Evolutionary conservation across 2,329 filamentous ascomycete species (phyloP), one percentile per base, ranked within the genome.

Genomic region (Neurospora crassa): DNA sequence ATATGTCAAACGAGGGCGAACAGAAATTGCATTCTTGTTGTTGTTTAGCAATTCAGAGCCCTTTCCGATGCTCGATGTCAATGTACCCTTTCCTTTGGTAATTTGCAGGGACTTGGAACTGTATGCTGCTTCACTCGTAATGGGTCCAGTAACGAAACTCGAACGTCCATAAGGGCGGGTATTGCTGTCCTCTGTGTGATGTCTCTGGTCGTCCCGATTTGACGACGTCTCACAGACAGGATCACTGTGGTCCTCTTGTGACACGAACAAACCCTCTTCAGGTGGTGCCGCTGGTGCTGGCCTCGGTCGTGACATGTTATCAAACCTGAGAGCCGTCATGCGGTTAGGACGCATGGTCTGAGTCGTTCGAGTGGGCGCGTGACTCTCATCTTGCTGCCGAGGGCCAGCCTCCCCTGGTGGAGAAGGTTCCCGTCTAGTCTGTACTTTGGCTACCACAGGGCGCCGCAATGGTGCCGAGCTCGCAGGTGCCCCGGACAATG

Each of bases 401-500:
- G 53, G 18, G 14, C 37, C 53, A 63, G 34, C 8, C 29, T 63
- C 24, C 16, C 37, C 8, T 37, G 24, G 3, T 18, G 40, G 68
- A 59, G 37, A 74, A 20, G 14, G 68, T 40, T 20, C 70, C 29
- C 6, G 70, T 37, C 47, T 70, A 45, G 20, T 12, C 43, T 4
- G 72, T 16, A 59, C 34, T 59, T 73, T 73, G 5, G 70, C 43
- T 18, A 47, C 45, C 10, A 72, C 69, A 40, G 72, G 76, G 68
- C 75, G 76, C 40, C 77, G 77, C 7, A 74, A 18, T 20, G 78
- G 74, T 24, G 77, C 76, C 67, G 80, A 81, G 74, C 79, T 82
- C 71, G 77, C 70, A 2, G 80, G 79, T 18, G 76, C 77, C 16
- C 77, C 79, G 12, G 82, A 84, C n/a, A 87, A 78, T 5, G 78